Percentiles rank a stretch among this genome's conserved stretches.
These are phyloP conservation scores for Aureobasidium melanogenum DNA, from an alignment of 2,329 filamentous ascomycete species.

Conservation along the genomic window DNA sequence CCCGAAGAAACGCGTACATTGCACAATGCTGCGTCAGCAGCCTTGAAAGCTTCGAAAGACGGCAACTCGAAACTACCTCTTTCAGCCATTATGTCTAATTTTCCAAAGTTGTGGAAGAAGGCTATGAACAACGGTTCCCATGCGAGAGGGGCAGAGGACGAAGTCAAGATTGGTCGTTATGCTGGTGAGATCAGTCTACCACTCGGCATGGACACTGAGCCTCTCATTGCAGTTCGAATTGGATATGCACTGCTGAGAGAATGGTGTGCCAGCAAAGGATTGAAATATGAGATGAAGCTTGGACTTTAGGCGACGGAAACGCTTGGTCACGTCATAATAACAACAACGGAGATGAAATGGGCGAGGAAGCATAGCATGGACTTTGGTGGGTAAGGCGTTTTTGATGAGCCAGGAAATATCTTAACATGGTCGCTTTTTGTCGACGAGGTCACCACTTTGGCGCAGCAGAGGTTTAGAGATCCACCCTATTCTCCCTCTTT, in stretches of 20 bases:
- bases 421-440: background rate
- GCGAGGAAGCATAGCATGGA: background rate
- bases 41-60: background rate
- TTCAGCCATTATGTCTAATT: slow-evolving; percentile 28
- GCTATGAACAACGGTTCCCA: background rate
- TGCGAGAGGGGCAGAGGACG: background rate
- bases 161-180: slow-evolving; percentile 23
- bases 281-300: background rate
- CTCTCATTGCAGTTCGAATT: slow-evolving; percentile 37
- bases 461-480: background rate
- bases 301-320: background rate
- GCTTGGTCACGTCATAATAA: background rate
- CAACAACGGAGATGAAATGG: background rate
- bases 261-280: slow-evolving; percentile 21
- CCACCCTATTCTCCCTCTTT: background rate
- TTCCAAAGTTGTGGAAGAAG: slow-evolving; percentile 30
- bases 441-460: too few relatives aligned
- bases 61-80: slow-evolving; percentile 20
- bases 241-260: slow-evolving; percentile 34
- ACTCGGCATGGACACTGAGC: slow-evolving; percentile 30
- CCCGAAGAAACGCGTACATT: slow-evolving; percentile 14
- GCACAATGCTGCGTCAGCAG: slow-evolving; percentile 15
- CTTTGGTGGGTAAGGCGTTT: background rate
- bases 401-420: background rate
- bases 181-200: slow-evolving; percentile 33